These are phyloP conservation scores for Fusarium pseudonygamai DNA, from an alignment of 2,329 filamentous ascomycete species.

Conservation along the genomic window DNA sequence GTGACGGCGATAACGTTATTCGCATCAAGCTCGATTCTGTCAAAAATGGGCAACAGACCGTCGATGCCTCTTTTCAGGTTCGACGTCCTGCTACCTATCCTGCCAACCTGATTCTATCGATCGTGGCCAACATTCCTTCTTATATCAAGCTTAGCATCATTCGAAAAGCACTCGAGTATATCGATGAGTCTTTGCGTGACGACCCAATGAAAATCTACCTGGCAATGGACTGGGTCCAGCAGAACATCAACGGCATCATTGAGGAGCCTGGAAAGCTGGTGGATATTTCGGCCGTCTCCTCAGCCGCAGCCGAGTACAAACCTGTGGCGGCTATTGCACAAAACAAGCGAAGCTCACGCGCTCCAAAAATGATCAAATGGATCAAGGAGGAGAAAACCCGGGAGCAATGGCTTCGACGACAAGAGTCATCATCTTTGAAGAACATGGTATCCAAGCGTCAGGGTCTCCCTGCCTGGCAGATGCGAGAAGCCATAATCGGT, in stretches of 20 bases:
- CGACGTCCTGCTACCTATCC: constrained; percentile 81
- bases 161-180: constrained; percentile 77
- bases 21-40: constrained; percentile 72
- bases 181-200: constrained; percentile 75
- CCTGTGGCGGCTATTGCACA: constrained; percentile 41
- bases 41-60: constrained; percentile 59
- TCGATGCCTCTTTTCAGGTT: constrained; percentile 70
- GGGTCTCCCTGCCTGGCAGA: constrained; percentile 86
- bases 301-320: constrained; percentile 68
- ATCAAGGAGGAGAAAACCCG: constrained; percentile 66
- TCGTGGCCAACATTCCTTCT: constrained; percentile 79
- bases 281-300: constrained; percentile 83
- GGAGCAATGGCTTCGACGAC: constrained; percentile 75
- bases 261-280: constrained; percentile 84
- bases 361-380: constrained; percentile 72
- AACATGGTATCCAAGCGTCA: constrained; percentile 79
- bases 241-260: constrained; percentile 82
- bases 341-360: constrained; percentile 51
- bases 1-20: constrained; percentile 70
- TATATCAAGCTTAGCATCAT: constrained; percentile 93
- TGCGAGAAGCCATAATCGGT: constrained; percentile 78
- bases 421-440: constrained; percentile 71
- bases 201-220: constrained; percentile 92
- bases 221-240: constrained; percentile 90
- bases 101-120: constrained; percentile 71